Base-by-base conservation (phyloP, 495 filamentous ascomycete genomes). In the Choiromyces venosus region DNA sequence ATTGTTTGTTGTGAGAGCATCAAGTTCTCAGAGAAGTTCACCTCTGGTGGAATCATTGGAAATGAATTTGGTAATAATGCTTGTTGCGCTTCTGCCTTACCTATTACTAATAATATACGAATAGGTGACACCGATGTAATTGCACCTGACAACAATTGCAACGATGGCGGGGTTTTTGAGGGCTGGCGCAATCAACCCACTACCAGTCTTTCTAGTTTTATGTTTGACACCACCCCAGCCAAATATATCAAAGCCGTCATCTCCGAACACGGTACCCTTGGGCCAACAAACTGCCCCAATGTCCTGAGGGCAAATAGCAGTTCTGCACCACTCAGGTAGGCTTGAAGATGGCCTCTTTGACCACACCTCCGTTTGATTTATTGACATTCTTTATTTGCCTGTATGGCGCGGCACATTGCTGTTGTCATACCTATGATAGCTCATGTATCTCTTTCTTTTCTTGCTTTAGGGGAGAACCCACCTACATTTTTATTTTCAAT, bases 171-270 rank as follows among this genome's bases (percentile, higher is more conserved):
- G 81, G 84, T 71, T 0, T 78, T 92, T 37, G 80, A 81, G 37
- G 85, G 86, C 64, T 92, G 91, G 89, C 83, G 83, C 42, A 87
- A 90, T 14, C 86, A 86, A 19, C 83, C 86, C 21, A 89, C 89
- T 70, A 82, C 92, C 61, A 90, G 92, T 78, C 84, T 92, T 9
- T 88, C 95, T 72, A 92, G 96, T 78, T 85, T 97, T 74, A 88
- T 97, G 86, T 97, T 93, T 77, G 95, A 99, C 83, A 92, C 94
- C 52, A 98, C 95, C 16, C 93, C 92, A n/a, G 91, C 91, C 6
- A 90, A 92, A 73, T 94, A 91, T 75, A 89, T 98, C 66, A 89
- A 91, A 40, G 91, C 93, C 84, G 90, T 98, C 36, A 88, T 98
- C 36, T 97, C 93, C 3, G 95, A 99, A 83, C 90, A 93, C 85